These are phyloP conservation scores for Boletus insuetus DNA, from an alignment of 768 basidiomycete genomes.

Conservation along the genomic window DNA sequence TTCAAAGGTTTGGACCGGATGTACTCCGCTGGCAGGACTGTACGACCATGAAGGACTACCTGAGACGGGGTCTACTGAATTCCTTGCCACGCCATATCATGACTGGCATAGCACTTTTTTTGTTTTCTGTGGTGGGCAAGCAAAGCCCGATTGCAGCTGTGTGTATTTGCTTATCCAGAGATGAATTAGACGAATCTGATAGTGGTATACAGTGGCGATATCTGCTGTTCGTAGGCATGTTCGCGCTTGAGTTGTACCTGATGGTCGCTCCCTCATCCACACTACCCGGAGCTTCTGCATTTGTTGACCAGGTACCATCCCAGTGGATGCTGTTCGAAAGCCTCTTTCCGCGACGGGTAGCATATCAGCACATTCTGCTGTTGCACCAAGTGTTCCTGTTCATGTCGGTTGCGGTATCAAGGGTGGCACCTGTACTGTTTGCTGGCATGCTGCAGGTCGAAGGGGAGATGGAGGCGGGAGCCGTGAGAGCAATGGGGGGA, in stretches of 20 bases:
- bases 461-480: slow-evolving; percentile 19
- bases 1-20: slow-evolving; percentile 69
- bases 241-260: slow-evolving; percentile 62
- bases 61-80: slow-evolving; percentile 60
- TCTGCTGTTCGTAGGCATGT: slow-evolving; percentile 59
- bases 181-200: slow-evolving; percentile 13
- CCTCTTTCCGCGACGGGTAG: slow-evolving; percentile 62
- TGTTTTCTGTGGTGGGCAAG: slow-evolving; percentile 61
- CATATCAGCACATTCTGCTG: slow-evolving; percentile 75
- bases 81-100: slow-evolving; percentile 67
- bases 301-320: slow-evolving; percentile 16
- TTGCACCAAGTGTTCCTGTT: slow-evolving; percentile 78
- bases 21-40: slow-evolving; percentile 67
- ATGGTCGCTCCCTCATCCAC: slow-evolving; percentile 48
- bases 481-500: slow-evolving; percentile 40
- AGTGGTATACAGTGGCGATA: slow-evolving; percentile 67
- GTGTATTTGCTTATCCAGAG: slow-evolving; percentile 32
- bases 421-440: slow-evolving; percentile 67
- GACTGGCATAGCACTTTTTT: slow-evolving; percentile 52
- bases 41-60: slow-evolving; percentile 65
- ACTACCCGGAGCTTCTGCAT: slow-evolving; percentile 11
- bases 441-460: slow-evolving; percentile 35
- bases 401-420: slow-evolving; percentile 65
- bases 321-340: slow-evolving; percentile 33
- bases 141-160: slow-evolving; percentile 64